Base-by-base conservation (phyloP, 805 yeast genomes). In the Myxozyma monticola region DNA sequence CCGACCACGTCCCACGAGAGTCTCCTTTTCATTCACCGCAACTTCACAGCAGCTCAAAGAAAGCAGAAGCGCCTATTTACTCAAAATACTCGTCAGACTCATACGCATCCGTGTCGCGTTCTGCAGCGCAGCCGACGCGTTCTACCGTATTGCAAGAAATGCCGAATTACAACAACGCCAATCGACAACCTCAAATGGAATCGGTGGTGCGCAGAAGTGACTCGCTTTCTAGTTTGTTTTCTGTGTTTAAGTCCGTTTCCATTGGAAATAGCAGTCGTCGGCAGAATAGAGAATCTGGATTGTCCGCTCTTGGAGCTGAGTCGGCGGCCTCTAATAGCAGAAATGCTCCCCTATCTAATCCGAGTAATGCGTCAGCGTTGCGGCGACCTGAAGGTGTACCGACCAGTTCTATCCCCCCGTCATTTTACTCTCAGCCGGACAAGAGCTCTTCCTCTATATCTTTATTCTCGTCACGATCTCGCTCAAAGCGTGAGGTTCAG, bases 221-320 rank as follows among this genome's bases (percentile, higher is more conserved):
- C 29, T 31, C 38, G 7, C 20, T 43, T n/a, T 43, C 47, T n/a
- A 43, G 47, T 26, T 28, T 43, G 9, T 36, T 43, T 17, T 43
- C 47, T 5, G 47, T 43, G 1, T 43, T 43, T 15, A 26, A 29
- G 24, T 43, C 47, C 2, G 41, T 36, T 10, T 43, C 47, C 4
- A 28, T 40, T 25, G 6, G 26, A 5, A 25, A 33, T 8, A 36
- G 36, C 20, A 18, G 34, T 10, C 34, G 36, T 9, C 40, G 34
- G 9, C 28, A 28, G 3, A 36, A 43, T n/a, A 28, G 41, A 6
- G 41, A 43, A 12, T 43, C 47, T 7, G 36, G 47, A 5, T 29
- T 43, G 7, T 36, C 41, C 2, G 20, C 25, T 2, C 35, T 14
- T 28, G 9, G 12, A 28, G 31, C 31, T 28, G 31, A n/a, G n/a